Evolutionary conservation across 345 rosid species (phyloP).

Genomic region (Mangifera indica): DNA sequence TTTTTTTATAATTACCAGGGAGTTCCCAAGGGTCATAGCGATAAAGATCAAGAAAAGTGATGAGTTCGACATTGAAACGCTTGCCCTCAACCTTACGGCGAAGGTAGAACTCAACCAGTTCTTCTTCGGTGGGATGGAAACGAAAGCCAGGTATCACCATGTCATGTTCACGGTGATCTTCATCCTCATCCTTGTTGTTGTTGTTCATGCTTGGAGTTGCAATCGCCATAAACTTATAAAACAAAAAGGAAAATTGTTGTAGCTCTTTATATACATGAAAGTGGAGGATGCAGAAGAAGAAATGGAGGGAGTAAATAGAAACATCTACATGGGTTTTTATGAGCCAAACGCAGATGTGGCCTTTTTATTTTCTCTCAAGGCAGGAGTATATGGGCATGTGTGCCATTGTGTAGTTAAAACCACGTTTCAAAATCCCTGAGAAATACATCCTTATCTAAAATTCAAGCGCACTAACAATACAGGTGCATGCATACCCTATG

Average conservation of each 20-base stretch:
- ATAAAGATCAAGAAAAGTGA: conserved; percentile 97
- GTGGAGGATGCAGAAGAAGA: neutral
- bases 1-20: conserved; percentile 63
- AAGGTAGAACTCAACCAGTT: conserved; percentile 97
- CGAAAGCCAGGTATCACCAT: conserved; percentile 98
- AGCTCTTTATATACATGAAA: conserved; percentile 25
- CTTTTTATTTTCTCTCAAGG: no score
- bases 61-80: conserved; percentile 94
- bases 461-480: no score
- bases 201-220: conserved; percentile 61
- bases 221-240: conserved; percentile 56
- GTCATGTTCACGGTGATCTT: conserved; percentile 86
- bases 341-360: no score
- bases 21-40: conserved; percentile 99
- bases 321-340: conserved; percentile 48
- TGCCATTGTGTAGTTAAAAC: no score
- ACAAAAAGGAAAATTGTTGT: neutral
- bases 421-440: no score
- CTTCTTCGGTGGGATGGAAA: conserved; percentile 99
- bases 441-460: no score
- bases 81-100: conserved; percentile 99
- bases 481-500: no score
- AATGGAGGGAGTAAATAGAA: conserved; percentile 20
- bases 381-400: no score
- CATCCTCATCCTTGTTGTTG: conserved; percentile 24